Evolutionary conservation across 2,329 filamentous ascomycete species (phyloP), one percentile per base, ranked within the genome.

Genomic region (Ophiostoma pallidulum): DNA sequence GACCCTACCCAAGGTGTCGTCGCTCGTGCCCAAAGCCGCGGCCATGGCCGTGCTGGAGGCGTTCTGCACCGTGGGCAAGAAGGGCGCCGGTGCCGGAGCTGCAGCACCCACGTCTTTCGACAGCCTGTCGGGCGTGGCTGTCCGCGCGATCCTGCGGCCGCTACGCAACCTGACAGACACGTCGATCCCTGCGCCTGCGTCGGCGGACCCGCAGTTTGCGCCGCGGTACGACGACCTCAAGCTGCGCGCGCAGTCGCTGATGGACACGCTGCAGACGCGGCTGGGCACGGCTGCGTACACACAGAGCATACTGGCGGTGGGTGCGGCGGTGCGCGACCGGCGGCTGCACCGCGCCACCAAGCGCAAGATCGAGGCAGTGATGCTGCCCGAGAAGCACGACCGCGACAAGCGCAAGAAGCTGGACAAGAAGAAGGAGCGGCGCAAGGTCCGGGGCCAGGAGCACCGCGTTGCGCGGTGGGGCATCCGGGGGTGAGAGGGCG

Each of bases 161-260:
- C 74, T 97, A 6, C 82, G 91, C 60, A 86, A 92, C 60, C 70
- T 98, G 32, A 94, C 89, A 0, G 89, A 96, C 61, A 74, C 84
- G 2, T 77, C 78, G 2, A 88, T 91, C 42, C 78, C 84, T 0
- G 68, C 76, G 13, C 86, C 87, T 0, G 81, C 80, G 54, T 85
- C 83, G 20, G 77, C 77, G 6, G 85, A 91, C 57, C 78, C 82
- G 48, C 62, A 68, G 1, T 91, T 90, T 70, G 78, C 76, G 55
- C 70, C 74, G 6, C 76, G 73, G 18, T 84, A 90, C 63, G 84
- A 88, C 53, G 71, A 71, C 0, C 70, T 98, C 29, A 80, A 84
- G 56, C 73, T 77, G 35, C 81, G 82, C 49, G 84, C 86, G 4
- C 78, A 84, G 54, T 84, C 91, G 57, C 71, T 90, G 10, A 81